Conservation (phyloP, 768 basidiomycete genomes). For the Naganishia kalamii region DNA sequence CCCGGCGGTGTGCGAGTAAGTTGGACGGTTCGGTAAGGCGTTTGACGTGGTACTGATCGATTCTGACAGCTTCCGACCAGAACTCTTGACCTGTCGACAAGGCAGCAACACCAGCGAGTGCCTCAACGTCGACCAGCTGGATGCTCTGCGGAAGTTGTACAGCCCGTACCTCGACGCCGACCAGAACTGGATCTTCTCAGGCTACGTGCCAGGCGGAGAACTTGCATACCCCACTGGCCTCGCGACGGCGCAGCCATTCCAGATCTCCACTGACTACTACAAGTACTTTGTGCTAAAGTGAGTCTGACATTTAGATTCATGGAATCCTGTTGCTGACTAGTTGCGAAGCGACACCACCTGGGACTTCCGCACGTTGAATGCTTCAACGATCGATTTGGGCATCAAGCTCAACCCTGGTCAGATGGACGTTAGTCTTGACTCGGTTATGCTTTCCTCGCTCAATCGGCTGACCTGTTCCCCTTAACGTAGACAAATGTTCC, state of each 20-base stretch:
- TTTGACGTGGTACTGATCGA: background rate
- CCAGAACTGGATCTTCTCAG: constrained; percentile 13
- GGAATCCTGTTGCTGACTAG: no score
- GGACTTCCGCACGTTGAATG: constrained; percentile 7
- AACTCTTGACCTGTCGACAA: constrained; percentile 1
- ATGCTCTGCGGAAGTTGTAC: constrained; percentile 6
- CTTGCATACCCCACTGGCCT: background rate
- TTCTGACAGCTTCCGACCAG: background rate
- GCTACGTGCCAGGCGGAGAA: constrained; percentile 6
- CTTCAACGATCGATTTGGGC: background rate
- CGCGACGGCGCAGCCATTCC: constrained; percentile 1
- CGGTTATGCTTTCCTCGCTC: background rate
- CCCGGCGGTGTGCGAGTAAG: constrained; percentile 9
- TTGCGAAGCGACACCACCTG: background rate
- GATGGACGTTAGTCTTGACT: background rate
- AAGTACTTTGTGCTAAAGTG: constrained; percentile 12
- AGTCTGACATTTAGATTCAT: background rate
- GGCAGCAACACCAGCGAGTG: constrained; percentile 12
- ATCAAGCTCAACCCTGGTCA: constrained; percentile 6
- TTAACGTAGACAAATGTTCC: background rate
- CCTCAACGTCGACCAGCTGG: constrained; percentile 4
- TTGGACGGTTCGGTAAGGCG: background rate
- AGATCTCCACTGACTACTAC: constrained; percentile 10
- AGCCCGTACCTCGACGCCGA: constrained; percentile 6
- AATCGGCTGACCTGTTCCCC: background rate